Percentiles rank a stretch among this genome's conserved stretches.
Evolutionary conservation across 495 filamentous ascomycete species (phyloP).

Genomic region (Podospora pseudocomata): DNA sequence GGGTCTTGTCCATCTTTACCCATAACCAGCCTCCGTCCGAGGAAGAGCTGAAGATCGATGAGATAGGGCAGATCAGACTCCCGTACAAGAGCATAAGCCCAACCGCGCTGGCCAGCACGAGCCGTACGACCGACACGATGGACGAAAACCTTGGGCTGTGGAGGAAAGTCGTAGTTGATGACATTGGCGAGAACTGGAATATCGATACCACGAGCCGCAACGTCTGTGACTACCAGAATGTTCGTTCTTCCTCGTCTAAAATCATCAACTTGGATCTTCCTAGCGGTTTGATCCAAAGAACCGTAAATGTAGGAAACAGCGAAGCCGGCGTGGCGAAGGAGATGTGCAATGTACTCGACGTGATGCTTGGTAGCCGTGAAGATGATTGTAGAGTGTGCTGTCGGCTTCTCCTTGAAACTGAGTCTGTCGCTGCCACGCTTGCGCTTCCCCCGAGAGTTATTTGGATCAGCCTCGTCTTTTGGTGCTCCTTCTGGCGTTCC

Average conservation of each 20-base stretch:
- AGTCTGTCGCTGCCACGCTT: conserved; percentile 56
- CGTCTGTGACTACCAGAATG: conserved; percentile 95
- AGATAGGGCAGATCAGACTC: conserved; percentile 86
- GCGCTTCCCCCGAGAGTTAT: conserved; percentile 59
- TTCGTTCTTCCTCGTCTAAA: conserved; percentile 81
- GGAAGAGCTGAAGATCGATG: conserved; percentile 90
- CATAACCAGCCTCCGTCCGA: conserved; percentile 72
- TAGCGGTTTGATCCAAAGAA: conserved; percentile 85
- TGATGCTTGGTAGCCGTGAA: conserved; percentile 96
- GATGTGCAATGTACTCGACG: conserved; percentile 83
- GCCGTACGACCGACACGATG: conserved; percentile 95
- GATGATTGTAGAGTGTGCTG: conserved; percentile 82
- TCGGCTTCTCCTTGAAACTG: conserved; percentile 55
- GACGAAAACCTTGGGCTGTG: conserved; percentile 94
- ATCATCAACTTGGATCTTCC: conserved; percentile 82
- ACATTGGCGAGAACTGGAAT: conserved; percentile 94
- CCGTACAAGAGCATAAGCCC: conserved; percentile 88
- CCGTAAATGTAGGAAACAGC: conserved; percentile 91
- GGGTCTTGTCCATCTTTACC: conserved; percentile 54
- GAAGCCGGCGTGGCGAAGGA: conserved; percentile 74
- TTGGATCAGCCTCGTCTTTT: conserved; percentile 39
- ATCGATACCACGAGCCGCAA: conserved; percentile 96
- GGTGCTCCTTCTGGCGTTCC: conserved; percentile 58
- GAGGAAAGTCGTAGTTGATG: conserved; percentile 97
- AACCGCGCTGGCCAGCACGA: conserved; percentile 83